Conservation (phyloP, 1,139 yeast genomes). For the Candida sojae region DNA sequence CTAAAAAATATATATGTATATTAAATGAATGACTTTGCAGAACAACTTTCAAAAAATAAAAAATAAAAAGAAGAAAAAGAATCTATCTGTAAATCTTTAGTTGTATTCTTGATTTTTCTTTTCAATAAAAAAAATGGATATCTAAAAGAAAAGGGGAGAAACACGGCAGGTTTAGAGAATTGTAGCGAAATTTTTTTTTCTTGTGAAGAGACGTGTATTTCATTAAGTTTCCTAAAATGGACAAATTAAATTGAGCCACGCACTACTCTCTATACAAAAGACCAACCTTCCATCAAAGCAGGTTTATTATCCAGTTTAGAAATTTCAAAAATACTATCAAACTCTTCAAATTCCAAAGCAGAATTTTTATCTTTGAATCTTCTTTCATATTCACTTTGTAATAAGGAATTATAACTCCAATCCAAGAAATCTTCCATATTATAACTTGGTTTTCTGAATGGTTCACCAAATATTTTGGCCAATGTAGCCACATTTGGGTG, state of each 20-base stretch:
- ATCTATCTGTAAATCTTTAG: no score
- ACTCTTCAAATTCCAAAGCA: constrained; percentile 76
- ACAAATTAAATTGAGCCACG: constrained; percentile 16
- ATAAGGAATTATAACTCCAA: constrained; percentile 77
- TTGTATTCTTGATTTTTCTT: no score
- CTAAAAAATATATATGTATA: neutral
- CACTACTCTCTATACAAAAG: constrained; percentile 12
- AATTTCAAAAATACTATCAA: constrained; percentile 40
- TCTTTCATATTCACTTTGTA: constrained; percentile 75
- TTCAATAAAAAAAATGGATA: no score
- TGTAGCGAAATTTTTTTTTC: neutral
- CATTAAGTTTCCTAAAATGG: constrained; percentile 32
- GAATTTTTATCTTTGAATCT: constrained; percentile 72
- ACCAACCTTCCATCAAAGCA: constrained; percentile 29
- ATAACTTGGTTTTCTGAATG: constrained; percentile 83
- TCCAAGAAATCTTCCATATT: constrained; percentile 92
- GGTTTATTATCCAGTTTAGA: constrained; percentile 4
- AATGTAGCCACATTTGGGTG: constrained; percentile 95
- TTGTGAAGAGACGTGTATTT: constrained; percentile 26
- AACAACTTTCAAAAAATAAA: no score
- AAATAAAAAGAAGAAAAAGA: no score
- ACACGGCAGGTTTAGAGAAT: neutral
- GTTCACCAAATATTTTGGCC: constrained; percentile 86
- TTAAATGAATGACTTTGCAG: no score
- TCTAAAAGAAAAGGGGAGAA: neutral